phyloP scores from a whole-genome alignment of 192 early-diverging fungal species.

The Neocallimastix lanati region DNA sequence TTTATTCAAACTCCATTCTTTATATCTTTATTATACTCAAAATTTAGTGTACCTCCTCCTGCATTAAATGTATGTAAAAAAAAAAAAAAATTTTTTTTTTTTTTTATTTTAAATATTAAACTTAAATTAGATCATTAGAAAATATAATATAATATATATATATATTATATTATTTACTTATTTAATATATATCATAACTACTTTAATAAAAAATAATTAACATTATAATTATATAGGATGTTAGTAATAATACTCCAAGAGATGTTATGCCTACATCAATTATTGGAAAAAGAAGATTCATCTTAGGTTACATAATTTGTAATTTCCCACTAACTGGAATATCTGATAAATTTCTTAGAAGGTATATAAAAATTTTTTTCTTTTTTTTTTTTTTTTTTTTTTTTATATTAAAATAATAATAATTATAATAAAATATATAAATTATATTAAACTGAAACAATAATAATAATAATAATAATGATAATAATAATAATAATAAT shows the following conservation, averaged over 20 bases:
- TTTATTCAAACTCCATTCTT: constrained; percentile 33
- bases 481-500: too few species aligned
- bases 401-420: too few species aligned
- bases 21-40: constrained; percentile 24
- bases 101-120: too few species aligned
- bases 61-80: constrained; percentile 5
- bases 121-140: too few species aligned
- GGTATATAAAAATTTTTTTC: constrained; percentile 6
- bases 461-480: too few species aligned
- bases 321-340: constrained; percentile 32
- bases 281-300: constrained; percentile 27
- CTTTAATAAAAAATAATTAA: too few species aligned
- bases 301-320: constrained; percentile 28
- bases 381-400: too few species aligned
- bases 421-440: too few species aligned
- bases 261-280: constrained; percentile 29
- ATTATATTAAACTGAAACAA: too few species aligned
- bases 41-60: constrained; percentile 24
- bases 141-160: too few species aligned
- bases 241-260: not conserved
- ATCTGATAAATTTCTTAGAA: constrained; percentile 23
- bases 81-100: not conserved
- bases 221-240: not conserved
- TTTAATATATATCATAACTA: too few species aligned
- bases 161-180: too few species aligned